These are phyloP conservation scores for Passalora sequoiae DNA, from an alignment of 2,329 filamentous ascomycete genomes.

Conservation along the genomic window DNA sequence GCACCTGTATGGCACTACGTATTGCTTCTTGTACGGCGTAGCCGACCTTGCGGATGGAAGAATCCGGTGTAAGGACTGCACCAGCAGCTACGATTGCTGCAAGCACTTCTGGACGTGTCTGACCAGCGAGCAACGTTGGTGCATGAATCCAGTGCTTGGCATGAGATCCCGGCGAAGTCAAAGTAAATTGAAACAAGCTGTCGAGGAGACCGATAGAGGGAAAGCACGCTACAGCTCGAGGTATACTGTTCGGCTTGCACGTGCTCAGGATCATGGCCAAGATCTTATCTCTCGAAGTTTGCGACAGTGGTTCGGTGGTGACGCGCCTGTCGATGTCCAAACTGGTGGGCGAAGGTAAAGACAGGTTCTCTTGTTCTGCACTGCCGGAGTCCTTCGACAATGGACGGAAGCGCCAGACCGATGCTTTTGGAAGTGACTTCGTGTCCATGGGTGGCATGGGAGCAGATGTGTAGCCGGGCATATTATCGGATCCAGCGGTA, in stretches of 20 bases:
- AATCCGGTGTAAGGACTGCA: constrained; percentile 54
- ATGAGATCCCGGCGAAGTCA: constrained; percentile 53
- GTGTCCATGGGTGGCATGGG: constrained; percentile 31
- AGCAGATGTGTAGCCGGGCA: constrained; percentile 32
- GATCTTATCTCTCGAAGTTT: constrained; percentile 52
- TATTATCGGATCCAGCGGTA: constrained; percentile 30
- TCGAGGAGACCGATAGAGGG: constrained; percentile 58
- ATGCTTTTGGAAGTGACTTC: constrained; percentile 38
- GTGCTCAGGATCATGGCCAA: constrained; percentile 60
- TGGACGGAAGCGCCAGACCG: constrained; percentile 44
- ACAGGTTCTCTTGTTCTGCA: constrained; percentile 37
- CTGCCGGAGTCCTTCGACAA: constrained; percentile 33
- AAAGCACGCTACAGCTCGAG: constrained; percentile 55
- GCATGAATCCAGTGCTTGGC: constrained; percentile 59
- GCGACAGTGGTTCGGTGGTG: constrained; percentile 39
- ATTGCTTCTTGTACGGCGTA: constrained; percentile 48
- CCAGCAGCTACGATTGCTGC: constrained; percentile 58
- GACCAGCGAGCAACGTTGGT: constrained; percentile 53
- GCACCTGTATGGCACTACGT: constrained; percentile 34
- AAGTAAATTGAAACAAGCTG: constrained; percentile 56
- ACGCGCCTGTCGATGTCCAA: constrained; percentile 39
- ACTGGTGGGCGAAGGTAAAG: constrained; percentile 36
- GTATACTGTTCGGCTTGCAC: constrained; percentile 48
- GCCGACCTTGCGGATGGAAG: constrained; percentile 57
- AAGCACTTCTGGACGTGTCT: constrained; percentile 55